Evolutionary conservation across 805 yeast genomes (phyloP).

Genomic region (Citeromyces matritensis): DNA sequence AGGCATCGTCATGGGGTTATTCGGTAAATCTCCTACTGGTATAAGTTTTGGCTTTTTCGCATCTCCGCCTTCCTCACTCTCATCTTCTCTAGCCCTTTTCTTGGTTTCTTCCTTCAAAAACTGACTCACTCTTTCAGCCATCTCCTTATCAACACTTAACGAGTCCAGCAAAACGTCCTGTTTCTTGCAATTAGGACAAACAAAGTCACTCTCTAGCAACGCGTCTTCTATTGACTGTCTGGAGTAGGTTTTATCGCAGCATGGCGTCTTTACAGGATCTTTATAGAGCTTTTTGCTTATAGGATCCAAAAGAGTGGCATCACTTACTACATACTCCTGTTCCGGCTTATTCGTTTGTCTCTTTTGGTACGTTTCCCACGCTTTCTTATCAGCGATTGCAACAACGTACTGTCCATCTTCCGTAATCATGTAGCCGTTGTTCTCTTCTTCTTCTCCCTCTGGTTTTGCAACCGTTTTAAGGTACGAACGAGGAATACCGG

Average conservation of each 20-base stretch:
- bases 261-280: conserved; percentile 72
- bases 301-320: conserved; percentile 57
- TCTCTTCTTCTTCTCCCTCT: conserved; percentile 29
- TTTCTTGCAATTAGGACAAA: conserved; percentile 75
- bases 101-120: conserved; percentile 23
- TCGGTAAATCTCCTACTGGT: background rate
- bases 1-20: background rate
- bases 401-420: conserved; percentile 93
- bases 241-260: conserved; percentile 41
- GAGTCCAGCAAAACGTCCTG: conserved; percentile 68
- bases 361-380: conserved; percentile 82
- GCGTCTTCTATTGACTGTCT: conserved; percentile 47
- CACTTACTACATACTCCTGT: conserved; percentile 30
- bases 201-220: conserved; percentile 71
- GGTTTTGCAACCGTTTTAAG: conserved; percentile 79
- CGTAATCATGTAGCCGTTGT: conserved; percentile 61
- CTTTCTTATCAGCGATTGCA: conserved; percentile 85
- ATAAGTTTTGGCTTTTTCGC: conserved; percentile 1
- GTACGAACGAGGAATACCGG: conserved; percentile 94
- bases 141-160: conserved; percentile 44
- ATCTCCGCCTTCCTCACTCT: conserved; percentile 4
- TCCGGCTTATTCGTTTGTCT: conserved; percentile 31
- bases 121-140: conserved; percentile 35
- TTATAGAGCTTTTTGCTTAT: conserved; percentile 44
- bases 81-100: conserved; percentile 4